phyloP scores from a whole-genome alignment of 2,329 filamentous ascomycete species.

The Fusarium veterinarium region DNA sequence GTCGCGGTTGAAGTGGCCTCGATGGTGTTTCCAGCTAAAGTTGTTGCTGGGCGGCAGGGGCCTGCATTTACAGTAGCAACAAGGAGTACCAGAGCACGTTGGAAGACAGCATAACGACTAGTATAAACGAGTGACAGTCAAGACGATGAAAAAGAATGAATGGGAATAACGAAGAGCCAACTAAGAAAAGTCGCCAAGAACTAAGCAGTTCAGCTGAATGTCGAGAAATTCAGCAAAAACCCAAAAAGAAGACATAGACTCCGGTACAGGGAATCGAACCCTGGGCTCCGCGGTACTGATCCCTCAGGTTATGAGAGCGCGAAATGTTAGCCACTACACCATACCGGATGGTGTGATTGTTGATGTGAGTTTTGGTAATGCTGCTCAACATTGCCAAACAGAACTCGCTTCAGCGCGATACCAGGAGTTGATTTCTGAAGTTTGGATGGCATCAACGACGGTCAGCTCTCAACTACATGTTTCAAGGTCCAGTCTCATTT shows the following conservation, averaged over 20 bases:
- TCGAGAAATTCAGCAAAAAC: accelerated
- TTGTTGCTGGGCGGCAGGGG: neutral
- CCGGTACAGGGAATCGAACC: conserved; percentile 9
- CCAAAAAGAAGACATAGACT: accelerated
- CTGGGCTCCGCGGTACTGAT: conserved; percentile 1
- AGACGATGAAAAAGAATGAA: neutral
- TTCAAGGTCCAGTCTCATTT: too few relatives aligned
- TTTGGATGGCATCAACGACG: neutral
- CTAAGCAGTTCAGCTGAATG: neutral
- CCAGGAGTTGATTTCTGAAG: neutral
- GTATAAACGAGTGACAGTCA: neutral
- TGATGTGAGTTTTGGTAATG: accelerated
- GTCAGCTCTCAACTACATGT: neutral
- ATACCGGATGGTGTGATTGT: conserved; percentile 40
- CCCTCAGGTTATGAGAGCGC: conserved; percentile 45
- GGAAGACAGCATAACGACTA: neutral
- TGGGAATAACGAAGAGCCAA: neutral
- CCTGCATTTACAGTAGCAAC: neutral
- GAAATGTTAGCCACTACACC: conserved; percentile 51
- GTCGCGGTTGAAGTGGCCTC: neutral
- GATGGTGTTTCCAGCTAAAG: neutral
- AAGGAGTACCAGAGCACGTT: neutral
- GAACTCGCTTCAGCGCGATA: accelerated
- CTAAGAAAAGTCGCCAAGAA: neutral
- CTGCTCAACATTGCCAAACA: accelerated